phyloP scores from a whole-genome alignment of 2,329 filamentous ascomycete genomes.

The Colletotrichum sublineola region DNA sequence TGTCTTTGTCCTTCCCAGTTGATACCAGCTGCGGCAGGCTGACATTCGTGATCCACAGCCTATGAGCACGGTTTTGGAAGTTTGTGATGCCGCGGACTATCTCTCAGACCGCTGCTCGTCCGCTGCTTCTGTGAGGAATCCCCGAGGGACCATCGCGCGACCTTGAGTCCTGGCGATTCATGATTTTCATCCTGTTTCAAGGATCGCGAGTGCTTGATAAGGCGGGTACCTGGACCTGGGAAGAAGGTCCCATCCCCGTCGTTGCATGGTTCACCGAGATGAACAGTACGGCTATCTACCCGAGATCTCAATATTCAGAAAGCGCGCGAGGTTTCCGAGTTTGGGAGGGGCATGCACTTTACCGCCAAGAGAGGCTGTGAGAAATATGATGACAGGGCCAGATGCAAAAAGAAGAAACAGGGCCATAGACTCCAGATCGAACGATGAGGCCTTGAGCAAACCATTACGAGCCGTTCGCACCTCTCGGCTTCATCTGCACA shows the following conservation, averaged over 20 bases:
- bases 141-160: conserved; percentile 15
- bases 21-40: neutral
- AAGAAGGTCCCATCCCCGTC: neutral
- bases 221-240: neutral
- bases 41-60: neutral
- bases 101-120: conserved; percentile 13
- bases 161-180: conserved; percentile 19
- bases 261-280: neutral
- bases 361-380: conserved; percentile 22
- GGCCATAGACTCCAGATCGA: neutral
- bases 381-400: conserved; percentile 2
- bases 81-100: conserved; percentile 22
- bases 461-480: conserved; percentile 27
- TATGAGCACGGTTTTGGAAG: conserved; percentile 16
- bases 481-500: conserved; percentile 37
- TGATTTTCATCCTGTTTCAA: conserved; percentile 35
- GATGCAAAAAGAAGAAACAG: neutral
- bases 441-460: conserved; percentile 3
- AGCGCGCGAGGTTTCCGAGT: neutral
- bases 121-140: conserved; percentile 10
- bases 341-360: neutral
- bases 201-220: conserved; percentile 13
- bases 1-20: neutral
- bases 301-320: neutral
- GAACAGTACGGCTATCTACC: conserved; percentile 17